Evolutionary conservation across 805 yeast species (phyloP).

Genomic region (Spathaspora sp.): DNA sequence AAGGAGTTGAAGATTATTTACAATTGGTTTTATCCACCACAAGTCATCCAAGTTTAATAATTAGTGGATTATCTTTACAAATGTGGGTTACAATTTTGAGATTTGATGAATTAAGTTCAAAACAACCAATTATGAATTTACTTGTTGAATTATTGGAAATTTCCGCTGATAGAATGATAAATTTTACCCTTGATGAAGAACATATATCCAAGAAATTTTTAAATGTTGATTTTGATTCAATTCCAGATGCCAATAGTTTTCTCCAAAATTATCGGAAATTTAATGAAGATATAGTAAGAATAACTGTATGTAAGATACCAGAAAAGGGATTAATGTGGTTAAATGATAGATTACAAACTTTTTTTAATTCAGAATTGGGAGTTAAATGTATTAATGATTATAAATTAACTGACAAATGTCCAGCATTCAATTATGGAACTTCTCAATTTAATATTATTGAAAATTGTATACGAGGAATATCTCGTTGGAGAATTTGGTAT

Average conservation of each 20-base stretch:
- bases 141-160: slow-evolving; percentile 69
- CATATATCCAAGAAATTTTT: slow-evolving; percentile 62
- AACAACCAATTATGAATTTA: slow-evolving; percentile 49
- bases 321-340: slow-evolving; percentile 81
- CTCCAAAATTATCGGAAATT: slow-evolving; percentile 76
- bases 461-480: slow-evolving; percentile 85
- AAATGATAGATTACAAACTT: slow-evolving; percentile 64
- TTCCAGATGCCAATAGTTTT: slow-evolving; percentile 74
- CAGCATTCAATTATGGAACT: slow-evolving; percentile 71
- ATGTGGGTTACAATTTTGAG: slow-evolving; percentile 92
- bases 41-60: slow-evolving; percentile 78
- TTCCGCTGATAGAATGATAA: slow-evolving; percentile 74
- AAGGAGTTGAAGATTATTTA: slow-evolving; percentile 68
- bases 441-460: slow-evolving; percentile 86
- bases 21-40: slow-evolving; percentile 77
- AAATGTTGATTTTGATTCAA: slow-evolving; percentile 85
- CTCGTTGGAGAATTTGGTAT: slow-evolving; percentile 96
- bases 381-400: slow-evolving; percentile 54
- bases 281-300: slow-evolving; percentile 86
- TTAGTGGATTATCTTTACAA: slow-evolving; percentile 85
- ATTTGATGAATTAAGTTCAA: slow-evolving; percentile 66
- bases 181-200: slow-evolving; percentile 66
- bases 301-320: slow-evolving; percentile 82
- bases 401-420: slow-evolving; percentile 52
- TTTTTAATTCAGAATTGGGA: slow-evolving; percentile 71